Conservation (phyloP, 306 rosid genomes). For the Castanospermum australe region DNA sequence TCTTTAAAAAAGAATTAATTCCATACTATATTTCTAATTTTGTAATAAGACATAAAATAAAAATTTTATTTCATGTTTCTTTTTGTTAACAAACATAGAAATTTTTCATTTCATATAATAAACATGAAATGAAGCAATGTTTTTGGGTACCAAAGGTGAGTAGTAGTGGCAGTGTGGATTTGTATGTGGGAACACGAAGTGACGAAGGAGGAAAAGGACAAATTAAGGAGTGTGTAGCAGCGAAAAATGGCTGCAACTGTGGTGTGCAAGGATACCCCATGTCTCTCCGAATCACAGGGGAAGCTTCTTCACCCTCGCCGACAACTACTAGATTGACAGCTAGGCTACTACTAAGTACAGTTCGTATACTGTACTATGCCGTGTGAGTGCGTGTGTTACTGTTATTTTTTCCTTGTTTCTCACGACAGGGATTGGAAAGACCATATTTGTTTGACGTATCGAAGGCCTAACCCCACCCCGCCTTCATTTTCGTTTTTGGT, state of each 20-base stretch:
- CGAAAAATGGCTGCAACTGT: not conserved
- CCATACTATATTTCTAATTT: no score
- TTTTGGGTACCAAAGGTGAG: no score
- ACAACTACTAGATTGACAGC: not conserved
- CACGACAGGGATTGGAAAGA: not conserved
- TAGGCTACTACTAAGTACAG: not conserved
- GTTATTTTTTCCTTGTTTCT: not conserved
- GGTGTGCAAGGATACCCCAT: not conserved
- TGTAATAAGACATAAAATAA: no score
- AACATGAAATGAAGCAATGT: no score
- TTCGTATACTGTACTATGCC: no score
- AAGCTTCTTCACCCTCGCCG: not conserved
- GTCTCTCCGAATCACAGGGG: not conserved
- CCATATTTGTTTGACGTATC: not conserved
- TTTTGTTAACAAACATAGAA: no score
- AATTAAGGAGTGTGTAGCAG: not conserved
- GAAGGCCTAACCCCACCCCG: not conserved
- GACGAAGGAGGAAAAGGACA: not conserved
- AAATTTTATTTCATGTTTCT: no score
- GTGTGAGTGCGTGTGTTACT: not conserved
- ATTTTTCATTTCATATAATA: no score
- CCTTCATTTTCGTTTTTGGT: not conserved
- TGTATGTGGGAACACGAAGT: not conserved
- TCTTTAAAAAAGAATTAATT: no score
- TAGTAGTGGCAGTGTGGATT: no score